phyloP scores from a whole-genome alignment of 192 early-diverging fungal genomes.

The Coemansia sp. region DNA sequence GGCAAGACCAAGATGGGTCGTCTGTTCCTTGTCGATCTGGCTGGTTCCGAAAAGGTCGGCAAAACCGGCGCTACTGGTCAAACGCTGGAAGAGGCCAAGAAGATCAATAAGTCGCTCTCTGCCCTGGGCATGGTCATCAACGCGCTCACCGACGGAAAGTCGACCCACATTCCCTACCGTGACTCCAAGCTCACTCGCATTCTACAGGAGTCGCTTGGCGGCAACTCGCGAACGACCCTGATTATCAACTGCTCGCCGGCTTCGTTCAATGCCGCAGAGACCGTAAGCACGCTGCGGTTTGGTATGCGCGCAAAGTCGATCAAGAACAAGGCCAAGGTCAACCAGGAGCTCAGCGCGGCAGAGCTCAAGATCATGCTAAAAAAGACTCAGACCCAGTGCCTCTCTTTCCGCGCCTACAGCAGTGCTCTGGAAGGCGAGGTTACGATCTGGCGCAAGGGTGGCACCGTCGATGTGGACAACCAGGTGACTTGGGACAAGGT shows the following conservation, averaged over 20 bases:
- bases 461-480: constrained; percentile 59
- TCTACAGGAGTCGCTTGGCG: constrained; percentile 98
- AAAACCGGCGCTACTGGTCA: constrained; percentile 99
- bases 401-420: constrained; percentile 81
- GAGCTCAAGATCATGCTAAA: constrained; percentile 96
- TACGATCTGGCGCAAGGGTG: constrained; percentile 82
- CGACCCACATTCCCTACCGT: constrained; percentile 96
- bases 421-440: constrained; percentile 85
- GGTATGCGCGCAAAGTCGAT: constrained; percentile 99
- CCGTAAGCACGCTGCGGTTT: constrained; percentile 89
- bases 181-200: constrained; percentile 99
- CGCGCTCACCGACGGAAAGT: constrained; percentile 97
- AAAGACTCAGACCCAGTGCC: constrained; percentile 77
- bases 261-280: constrained; percentile 96
- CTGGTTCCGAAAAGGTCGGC: constrained; percentile 95
- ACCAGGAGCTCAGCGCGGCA: constrained; percentile 88
- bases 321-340: constrained; percentile 99
- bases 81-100: constrained; percentile 99
- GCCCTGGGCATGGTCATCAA: constrained; percentile 99
- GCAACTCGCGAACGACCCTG: constrained; percentile 98
- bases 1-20: constrained; percentile 90
- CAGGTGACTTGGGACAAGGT: constrained; percentile 53
- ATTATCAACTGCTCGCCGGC: constrained; percentile 99
- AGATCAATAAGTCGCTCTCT: constrained; percentile 98
- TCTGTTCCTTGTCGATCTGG: constrained; percentile 95